These are phyloP conservation scores for Mortierella antarctica DNA, from an alignment of 192 early-diverging fungal species.

Conservation along the genomic window DNA sequence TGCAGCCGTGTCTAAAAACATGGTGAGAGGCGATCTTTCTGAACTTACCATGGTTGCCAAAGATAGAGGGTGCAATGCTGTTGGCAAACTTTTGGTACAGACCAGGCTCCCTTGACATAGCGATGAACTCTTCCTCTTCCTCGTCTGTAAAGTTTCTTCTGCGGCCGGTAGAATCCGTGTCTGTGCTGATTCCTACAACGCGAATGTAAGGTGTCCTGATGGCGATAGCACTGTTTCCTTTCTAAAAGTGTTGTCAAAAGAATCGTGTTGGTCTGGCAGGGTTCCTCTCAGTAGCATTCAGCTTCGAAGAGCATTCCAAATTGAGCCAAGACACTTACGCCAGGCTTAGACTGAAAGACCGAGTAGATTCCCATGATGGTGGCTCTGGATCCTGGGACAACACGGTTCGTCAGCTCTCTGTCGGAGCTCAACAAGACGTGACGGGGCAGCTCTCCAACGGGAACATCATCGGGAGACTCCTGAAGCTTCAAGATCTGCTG, in stretches of 20 bases:
- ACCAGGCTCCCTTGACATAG: constrained; percentile 85
- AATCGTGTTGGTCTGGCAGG: too few species aligned
- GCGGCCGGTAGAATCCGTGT: constrained; percentile 69
- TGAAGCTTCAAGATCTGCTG: constrained; percentile 98
- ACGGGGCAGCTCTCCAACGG: constrained; percentile 97
- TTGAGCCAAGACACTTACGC: constrained; percentile 28
- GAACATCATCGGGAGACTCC: constrained; percentile 96
- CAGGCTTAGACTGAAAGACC: constrained; percentile 83
- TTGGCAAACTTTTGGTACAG: constrained; percentile 92
- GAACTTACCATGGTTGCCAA: constrained; percentile 82
- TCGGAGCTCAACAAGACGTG: constrained; percentile 93
- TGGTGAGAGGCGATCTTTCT: not conserved
- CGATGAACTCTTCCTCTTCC: constrained; percentile 94
- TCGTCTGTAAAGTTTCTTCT: constrained; percentile 83
- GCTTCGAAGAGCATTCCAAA: not conserved
- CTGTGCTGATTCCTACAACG: constrained; percentile 91
- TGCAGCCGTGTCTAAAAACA: constrained; percentile 2
- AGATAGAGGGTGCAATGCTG: constrained; percentile 98
- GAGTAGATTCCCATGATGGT: constrained; percentile 96
- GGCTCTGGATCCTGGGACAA: constrained; percentile 94
- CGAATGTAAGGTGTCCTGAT: constrained; percentile 94
- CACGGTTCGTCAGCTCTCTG: constrained; percentile 85
- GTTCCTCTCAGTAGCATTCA: too few species aligned
- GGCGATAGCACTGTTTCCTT: constrained; percentile 83
- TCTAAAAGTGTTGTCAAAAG: constrained; percentile 48